Evolutionary conservation across 2,329 filamentous ascomycete species (phyloP), one percentile per base, ranked within the genome.

Genomic region (Hypoxylon rubiginosum): DNA sequence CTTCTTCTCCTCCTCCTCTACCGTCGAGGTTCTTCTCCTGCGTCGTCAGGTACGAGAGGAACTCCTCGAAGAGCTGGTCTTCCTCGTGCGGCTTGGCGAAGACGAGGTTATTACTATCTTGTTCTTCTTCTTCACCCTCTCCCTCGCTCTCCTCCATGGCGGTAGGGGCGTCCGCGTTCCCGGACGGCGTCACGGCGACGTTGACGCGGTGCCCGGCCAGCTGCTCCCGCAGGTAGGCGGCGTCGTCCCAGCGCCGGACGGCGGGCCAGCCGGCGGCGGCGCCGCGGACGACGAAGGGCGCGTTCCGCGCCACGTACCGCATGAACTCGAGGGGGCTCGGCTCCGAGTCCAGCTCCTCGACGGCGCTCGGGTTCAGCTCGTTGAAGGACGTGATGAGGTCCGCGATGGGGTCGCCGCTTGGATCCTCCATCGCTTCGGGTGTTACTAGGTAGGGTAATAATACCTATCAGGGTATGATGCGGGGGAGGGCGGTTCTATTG

Each of bases 291-390:
- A 95, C 86, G 71, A 95, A 94, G 0, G 92, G 92, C 0, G 88
- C 86, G 75, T 95, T 96, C 36, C 82, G 84, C 15, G 90, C 85
- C 19, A 94, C 91, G 77, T 89, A 91, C 73, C 91, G 87, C 88
- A 94, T 91, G 76, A 95, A 95, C 74, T 94, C 90, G 5, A 96
- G 84, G 0, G 92, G 86, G 28, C 89, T 92, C 3, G 92, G 92
- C 52, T 90, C 87, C 45, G 86, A 82, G 13, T 82, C 46, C 2
- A 94, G 83, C 71, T 89, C 88, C 49, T 91, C 86, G 61, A 94
- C 82, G 74, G 72, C 21, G 81, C 76, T 60, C 83, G 62, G 78
- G 74, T 95, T 95, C 58, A 94, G 85, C 70, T 93, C 91, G 73
- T 91, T 87, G 78, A 92, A 94, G n/a, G 84, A 87, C 10, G 81